Conservation (phyloP, 75 land plant species). For the Sequoiadendron giganteum region DNA sequence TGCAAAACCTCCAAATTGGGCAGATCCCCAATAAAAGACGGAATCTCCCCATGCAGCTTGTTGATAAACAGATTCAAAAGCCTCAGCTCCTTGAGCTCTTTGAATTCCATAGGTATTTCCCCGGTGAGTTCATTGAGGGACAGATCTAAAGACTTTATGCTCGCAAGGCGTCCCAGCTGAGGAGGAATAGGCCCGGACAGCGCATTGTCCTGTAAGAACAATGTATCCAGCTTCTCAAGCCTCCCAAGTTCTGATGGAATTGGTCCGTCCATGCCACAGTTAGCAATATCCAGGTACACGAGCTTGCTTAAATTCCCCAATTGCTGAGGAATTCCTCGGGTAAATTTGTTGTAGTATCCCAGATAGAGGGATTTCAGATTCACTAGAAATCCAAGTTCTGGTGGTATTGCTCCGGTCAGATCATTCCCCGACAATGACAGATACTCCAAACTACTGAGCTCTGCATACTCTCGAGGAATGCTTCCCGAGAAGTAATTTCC, state of each 20-base stretch:
- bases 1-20: slow-evolving; percentile 54
- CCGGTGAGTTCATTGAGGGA: slow-evolving; percentile 65
- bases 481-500: slow-evolving; percentile 72
- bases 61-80: slow-evolving; percentile 72
- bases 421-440: slow-evolving; percentile 69
- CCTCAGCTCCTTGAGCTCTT: slow-evolving; percentile 40
- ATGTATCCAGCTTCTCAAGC: slow-evolving; percentile 39
- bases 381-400: slow-evolving; percentile 58
- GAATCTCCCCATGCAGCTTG: slow-evolving; percentile 60
- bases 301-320: slow-evolving; percentile 54
- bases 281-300: slow-evolving; percentile 56
- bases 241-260: slow-evolving; percentile 58
- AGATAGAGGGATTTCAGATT: slow-evolving; percentile 55
- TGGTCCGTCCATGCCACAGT: slow-evolving; percentile 52
- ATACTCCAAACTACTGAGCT: slow-evolving; percentile 40
- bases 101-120: slow-evolving; percentile 53
- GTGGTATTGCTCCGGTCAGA: slow-evolving; percentile 63
- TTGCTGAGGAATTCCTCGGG: slow-evolving; percentile 69
- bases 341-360: slow-evolving; percentile 69
- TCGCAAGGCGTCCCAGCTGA: slow-evolving; percentile 55
- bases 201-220: slow-evolving; percentile 51
- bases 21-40: slow-evolving; percentile 55
- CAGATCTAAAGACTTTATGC: slow-evolving; percentile 48
- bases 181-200: slow-evolving; percentile 66
- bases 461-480: slow-evolving; percentile 61